These are phyloP conservation scores for Plectosphaerella cucumerina DNA, from an alignment of 2,329 filamentous ascomycete species.

Conservation along the genomic window DNA sequence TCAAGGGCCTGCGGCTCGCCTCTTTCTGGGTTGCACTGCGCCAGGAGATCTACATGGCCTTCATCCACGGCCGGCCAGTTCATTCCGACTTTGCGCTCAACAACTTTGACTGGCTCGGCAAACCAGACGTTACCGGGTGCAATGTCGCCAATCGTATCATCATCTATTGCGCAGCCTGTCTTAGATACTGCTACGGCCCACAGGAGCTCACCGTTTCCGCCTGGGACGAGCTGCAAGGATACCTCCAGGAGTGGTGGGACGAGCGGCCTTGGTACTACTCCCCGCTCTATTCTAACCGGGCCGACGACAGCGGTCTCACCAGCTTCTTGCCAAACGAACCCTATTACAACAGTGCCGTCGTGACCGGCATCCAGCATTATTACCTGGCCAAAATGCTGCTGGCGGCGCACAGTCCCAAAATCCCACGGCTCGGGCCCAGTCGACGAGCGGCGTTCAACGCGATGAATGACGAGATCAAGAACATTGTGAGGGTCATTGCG, in stretches of 20 bases:
- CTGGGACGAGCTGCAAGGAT: neutral
- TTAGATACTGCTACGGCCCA: conserved; percentile 21
- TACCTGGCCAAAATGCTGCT: conserved; percentile 20
- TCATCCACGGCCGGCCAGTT: conserved; percentile 21
- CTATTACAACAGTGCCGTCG: conserved; percentile 22
- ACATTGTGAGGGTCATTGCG: conserved; percentile 20
- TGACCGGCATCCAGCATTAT: conserved; percentile 22
- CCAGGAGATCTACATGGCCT: conserved; percentile 25
- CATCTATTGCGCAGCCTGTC: conserved; percentile 20
- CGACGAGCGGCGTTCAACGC: conserved; percentile 10
- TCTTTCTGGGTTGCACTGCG: conserved; percentile 22
- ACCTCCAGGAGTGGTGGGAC: conserved; percentile 19
- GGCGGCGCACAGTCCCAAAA: conserved; percentile 21
- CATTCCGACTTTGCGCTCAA: conserved; percentile 14
- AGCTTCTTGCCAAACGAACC: conserved; percentile 16
- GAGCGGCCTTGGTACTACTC: conserved; percentile 22
- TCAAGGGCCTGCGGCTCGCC: conserved; percentile 21
- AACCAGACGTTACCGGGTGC: conserved; percentile 18
- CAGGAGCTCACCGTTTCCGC: neutral
- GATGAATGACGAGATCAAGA: conserved; percentile 22
- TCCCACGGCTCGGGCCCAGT: conserved; percentile 17
- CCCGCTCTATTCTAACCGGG: conserved; percentile 1
- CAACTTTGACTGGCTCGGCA: conserved; percentile 12
- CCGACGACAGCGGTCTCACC: neutral
- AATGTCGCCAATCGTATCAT: conserved; percentile 21